Base-by-base conservation (phyloP, 306 rosid species). In the Ceratonia siliqua region DNA sequence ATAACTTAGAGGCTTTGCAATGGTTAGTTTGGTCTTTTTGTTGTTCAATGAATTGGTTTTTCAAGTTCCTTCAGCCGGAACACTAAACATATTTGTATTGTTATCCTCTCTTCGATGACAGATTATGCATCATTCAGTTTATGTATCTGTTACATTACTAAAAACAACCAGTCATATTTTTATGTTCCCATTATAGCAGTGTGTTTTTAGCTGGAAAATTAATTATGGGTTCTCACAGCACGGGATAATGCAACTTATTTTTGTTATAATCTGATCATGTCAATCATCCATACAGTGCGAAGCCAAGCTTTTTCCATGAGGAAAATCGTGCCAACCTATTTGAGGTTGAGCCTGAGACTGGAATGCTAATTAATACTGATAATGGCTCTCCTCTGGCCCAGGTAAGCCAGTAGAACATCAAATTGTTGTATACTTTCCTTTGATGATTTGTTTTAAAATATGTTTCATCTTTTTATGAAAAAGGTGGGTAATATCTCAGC, bases 321-420 rank as follows among this genome's bases (percentile, higher is more conserved):
- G 93, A 90, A 55, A 92, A 89, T 71, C 97, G 91, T 36, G 96
- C 99, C 64, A 92, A 83, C 86, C 78, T 94, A 70, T 94, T 92
- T 83, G 89, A 90, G 85, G 99, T 94, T 68, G 99, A 90, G 59
- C 92, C 84, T n/a, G 90, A 83, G 87, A 88, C 97, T 41, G 97
- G 96, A 78, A 92, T 90, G 99, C 88, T 94, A 71, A 69, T 87
- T 49, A 94, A 94, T 85, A 94, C 99, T 32, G 99, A 94, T 82
- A 92, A 90, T 66, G 99, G 99, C 78, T 92, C 96, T 54, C 97
- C 96, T n/a, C 80, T 92, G 88, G 88, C 97, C 52, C 93, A 88
- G 95, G 99, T 91, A 72, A 77, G 86, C 81, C 69, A 57, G 25
- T 62, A 21, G 73, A 50, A 70, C 70, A 24, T 25, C 15, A 43